Base-by-base conservation (phyloP, 1,284 basidiomycete genomes). In the Cryptococcus deneoformans region DNA sequence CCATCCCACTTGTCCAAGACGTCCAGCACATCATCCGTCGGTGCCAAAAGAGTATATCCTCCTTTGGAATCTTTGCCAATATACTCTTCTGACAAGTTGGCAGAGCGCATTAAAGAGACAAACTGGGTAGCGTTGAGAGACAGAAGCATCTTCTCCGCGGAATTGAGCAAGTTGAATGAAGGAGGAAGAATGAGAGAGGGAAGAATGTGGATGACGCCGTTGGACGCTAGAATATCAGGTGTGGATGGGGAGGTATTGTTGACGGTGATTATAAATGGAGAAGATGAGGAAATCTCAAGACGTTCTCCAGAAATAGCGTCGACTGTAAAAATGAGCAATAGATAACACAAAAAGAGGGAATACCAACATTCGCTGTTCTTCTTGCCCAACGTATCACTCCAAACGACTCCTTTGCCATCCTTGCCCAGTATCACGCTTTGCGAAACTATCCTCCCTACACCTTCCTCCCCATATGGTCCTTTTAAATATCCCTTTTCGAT, bases 131-230 rank as follows among this genome's bases (percentile, higher is more conserved):
- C 96, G 69, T 97, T 92, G 58, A 97, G 82, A 0, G 90, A 73
- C 0, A 78, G 58, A 1, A 78, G 71, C 2, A 77, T 92, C 77
- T 99, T 98, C 79, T 99, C 95, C 5, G 93, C 87, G 1, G 91
- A 72, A 50, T 78, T 77, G 58, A 78, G 95, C 46, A 95, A 79
- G 63, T 85, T 82, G 47, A 99, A 84, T 37, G 88, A 82, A 0
- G 84, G 82, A 1, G 92, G 90, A 11, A 96, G 75, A 11, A 99
- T 84, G 24, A 99, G 83, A 11, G 85, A 83, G 8, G 89, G 89
- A 44, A 99, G 83, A 46, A 93, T 84, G 76, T 99, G 96, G 20
- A 98, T 75, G 45, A 98, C 96, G 50, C 79, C 93, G 65, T 97
- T 97, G n/a, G 89, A 87, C 2, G 91, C 91, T 65, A 93, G 91